These are phyloP conservation scores for Neospermospora avenae DNA, from an alignment of 2,329 filamentous ascomycete species.

Conservation along the genomic window DNA sequence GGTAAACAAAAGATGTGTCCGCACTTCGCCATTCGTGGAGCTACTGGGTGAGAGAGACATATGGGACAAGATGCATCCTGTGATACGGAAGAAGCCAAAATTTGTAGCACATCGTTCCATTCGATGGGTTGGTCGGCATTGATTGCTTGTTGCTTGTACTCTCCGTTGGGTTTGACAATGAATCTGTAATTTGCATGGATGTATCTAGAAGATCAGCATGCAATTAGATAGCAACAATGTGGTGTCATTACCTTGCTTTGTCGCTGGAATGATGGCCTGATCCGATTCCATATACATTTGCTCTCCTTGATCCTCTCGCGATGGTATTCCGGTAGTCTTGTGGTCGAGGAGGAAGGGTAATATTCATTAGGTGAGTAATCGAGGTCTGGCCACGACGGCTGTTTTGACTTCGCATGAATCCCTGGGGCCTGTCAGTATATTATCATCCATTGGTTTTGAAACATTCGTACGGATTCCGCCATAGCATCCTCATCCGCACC, in stretches of 20 bases:
- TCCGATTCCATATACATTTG: constrained; percentile 78
- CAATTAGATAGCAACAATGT: too few relatives aligned
- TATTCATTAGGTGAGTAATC: constrained; percentile 95
- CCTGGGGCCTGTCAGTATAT: constrained; percentile 20
- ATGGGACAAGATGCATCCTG: constrained; percentile 91
- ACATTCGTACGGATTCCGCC: constrained; percentile 65
- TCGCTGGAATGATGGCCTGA: constrained; percentile 88
- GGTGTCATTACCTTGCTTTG: constrained; percentile 68
- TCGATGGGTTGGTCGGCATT: constrained; percentile 89
- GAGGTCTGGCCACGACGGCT: constrained; percentile 89
- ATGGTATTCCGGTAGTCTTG: constrained; percentile 51
- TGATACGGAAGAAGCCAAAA: constrained; percentile 85
- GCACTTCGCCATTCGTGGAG: constrained; percentile 93
- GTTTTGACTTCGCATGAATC: constrained; percentile 57
- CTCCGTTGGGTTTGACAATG: constrained; percentile 78
- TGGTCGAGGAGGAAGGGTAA: constrained; percentile 73
- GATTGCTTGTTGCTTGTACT: constrained; percentile 75
- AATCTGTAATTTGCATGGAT: constrained; percentile 98
- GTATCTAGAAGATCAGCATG: constrained; percentile 50
- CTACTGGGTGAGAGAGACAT: constrained; percentile 87
- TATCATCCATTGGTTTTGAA: background rate
- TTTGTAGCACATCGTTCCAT: constrained; percentile 87
- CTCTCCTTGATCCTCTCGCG: constrained; percentile 53
- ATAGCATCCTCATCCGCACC: constrained; percentile 87
- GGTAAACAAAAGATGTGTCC: constrained; percentile 96